Evolutionary conservation across 208 protist genomes (phyloP).

Genomic region (Crithidia expoeki): DNA sequence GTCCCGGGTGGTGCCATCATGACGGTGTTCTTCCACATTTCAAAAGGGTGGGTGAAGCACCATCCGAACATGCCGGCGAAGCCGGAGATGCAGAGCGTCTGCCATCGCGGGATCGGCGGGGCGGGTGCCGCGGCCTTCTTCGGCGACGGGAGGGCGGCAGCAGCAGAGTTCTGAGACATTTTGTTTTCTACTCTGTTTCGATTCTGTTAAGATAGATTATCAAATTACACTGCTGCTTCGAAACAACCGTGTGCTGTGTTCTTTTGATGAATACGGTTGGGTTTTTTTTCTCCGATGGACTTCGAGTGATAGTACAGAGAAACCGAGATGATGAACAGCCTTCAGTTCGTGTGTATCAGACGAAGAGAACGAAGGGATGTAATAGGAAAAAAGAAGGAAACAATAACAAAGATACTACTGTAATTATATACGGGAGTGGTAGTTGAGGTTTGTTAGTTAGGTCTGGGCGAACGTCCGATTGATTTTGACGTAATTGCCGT

Average conservation of each 20-base stretch:
- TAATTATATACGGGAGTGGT: background rate
- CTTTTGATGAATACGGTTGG: background rate
- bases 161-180: background rate
- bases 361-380: background rate
- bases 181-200: background rate
- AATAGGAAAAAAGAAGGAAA: conserved; percentile 1
- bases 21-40: conserved; percentile 94
- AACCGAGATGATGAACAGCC: background rate
- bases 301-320: background rate
- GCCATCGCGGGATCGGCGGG: conserved; percentile 44
- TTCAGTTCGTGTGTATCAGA: background rate
- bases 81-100: conserved; percentile 80
- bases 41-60: conserved; percentile 92
- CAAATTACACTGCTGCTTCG: too few species aligned
- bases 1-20: conserved; percentile 71
- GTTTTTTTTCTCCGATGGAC: conserved; percentile 2
- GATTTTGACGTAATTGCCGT: too few species aligned
- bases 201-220: too few species aligned
- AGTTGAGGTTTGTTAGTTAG: background rate
- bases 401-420: background rate
- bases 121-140: conserved; percentile 20
- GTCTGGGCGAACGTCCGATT: background rate
- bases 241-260: background rate
- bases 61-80: conserved; percentile 88
- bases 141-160: background rate